Conservation (phyloP, 2,329 filamentous ascomycete species). For the Hymenoscyphus repandus region DNA sequence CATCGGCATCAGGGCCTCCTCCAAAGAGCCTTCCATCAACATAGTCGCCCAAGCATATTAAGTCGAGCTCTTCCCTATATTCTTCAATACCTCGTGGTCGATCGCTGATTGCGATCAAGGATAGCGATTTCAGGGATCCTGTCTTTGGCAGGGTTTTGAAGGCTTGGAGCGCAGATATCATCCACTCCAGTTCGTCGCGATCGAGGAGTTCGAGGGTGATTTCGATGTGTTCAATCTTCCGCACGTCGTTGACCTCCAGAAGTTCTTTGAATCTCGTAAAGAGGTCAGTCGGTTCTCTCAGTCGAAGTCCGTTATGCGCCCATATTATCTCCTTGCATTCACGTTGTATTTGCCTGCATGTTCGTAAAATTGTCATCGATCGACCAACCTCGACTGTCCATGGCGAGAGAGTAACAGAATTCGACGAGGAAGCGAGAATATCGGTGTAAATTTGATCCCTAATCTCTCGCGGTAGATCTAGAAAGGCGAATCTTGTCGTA, state of each 20-base stretch:
- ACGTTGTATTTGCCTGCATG: constrained; percentile 27
- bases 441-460: constrained; percentile 28
- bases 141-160: constrained; percentile 13
- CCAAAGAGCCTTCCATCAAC: constrained; percentile 25
- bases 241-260: constrained; percentile 10
- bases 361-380: constrained; percentile 26
- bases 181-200: constrained; percentile 29
- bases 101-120: constrained; percentile 22
- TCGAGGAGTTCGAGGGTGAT: constrained; percentile 27
- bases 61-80: constrained; percentile 22
- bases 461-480: constrained; percentile 27
- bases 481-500: constrained; percentile 12
- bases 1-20: constrained; percentile 1
- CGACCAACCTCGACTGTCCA: constrained; percentile 24
- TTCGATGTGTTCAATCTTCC: constrained; percentile 19
- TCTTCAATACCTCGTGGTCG: constrained; percentile 23
- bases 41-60: constrained; percentile 20
- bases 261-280: constrained; percentile 15
- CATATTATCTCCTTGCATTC: constrained; percentile 30
- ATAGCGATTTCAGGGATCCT: constrained; percentile 20
- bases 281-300: constrained; percentile 17
- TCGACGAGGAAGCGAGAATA: constrained; percentile 21
- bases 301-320: constrained; percentile 21
- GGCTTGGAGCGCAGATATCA: constrained; percentile 14
- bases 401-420: constrained; percentile 21